Evolutionary conservation across 345 rosid species (phyloP), one percentile per base, ranked within the genome.

Genomic region (Hypericum androsaemum): DNA sequence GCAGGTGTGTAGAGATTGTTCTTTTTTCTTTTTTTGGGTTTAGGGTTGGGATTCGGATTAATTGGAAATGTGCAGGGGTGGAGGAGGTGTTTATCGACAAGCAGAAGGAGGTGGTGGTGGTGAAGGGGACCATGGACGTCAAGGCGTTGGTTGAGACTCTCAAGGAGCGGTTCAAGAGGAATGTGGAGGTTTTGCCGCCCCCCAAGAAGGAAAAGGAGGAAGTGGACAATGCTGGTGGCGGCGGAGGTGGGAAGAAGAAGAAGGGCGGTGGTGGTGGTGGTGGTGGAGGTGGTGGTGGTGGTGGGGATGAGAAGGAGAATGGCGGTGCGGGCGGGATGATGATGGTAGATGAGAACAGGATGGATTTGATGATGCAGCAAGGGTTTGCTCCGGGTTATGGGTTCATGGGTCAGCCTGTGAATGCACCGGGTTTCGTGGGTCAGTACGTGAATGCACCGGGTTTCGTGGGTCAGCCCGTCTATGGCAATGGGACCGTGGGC

Each of bases 51-150:
- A 22, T 22, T 22, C n/a, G 32, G 32, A 22, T 22, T 22, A 22
- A 22, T 22, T 1, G 32, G 32, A 22, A 22, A 22, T 22, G 32
- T 1, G 38, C 59, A 90, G 98, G 96, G 7, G 88, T 92, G 53
- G 58, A 74, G 3, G 65, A 69, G 1, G 45, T 64, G 39, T 12
- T 60, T 11, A n/a, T 78, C 5, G 94, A 88, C 63, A 65, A 51
- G 59, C 76, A 59, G 61, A 92, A 80, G 64, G 88, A 83, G 37
- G 35, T 69, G 66, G 82, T 83, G 41, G 73, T 77, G 9, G 88
- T 88, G 32, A 92, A 60, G 2, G 98, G 96, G 39, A 71, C 78
- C 0, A 81, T 88, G 89, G 94, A 88, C 38, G 74, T 67, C 1
- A 77, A 85, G 53, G 73, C 66, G 17, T 51, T 92, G 69, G 52